Percentiles rank a stretch among this genome's conserved stretches.
These are phyloP conservation scores for Lathyrus aphaca DNA, from an alignment of 306 rosid genomes.

Conservation along the genomic window DNA sequence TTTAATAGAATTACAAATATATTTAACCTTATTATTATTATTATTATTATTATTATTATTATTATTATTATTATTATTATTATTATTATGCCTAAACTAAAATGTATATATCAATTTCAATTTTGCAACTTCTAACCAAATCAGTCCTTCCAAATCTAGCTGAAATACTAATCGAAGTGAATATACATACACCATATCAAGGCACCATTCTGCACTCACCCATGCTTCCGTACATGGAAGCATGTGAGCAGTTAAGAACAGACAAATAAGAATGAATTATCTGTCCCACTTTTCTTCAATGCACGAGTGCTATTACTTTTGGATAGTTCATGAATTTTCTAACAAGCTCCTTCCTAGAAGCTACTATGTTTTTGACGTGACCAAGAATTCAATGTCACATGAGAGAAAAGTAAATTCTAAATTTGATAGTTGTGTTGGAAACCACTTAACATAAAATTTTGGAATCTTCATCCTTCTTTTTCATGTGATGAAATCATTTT, in stretches of 20 bases:
- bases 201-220: neutral
- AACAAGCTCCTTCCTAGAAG: neutral
- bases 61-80: no score
- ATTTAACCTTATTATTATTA: no score
- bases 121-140: neutral
- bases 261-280: neutral
- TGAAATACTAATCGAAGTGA: neutral
- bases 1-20: no score
- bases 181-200: neutral
- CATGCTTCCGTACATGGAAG: neutral
- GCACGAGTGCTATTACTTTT: neutral
- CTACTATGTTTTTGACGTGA: neutral
- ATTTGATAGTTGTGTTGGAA: neutral
- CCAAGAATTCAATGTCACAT: neutral
- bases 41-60: no score
- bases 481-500: neutral
- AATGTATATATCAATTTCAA: neutral
- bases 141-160: neutral
- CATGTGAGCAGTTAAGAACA: neutral
- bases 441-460: no score
- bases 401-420: neutral
- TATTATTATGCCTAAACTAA: no score
- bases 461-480: neutral
- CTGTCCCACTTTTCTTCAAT: neutral
- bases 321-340: neutral